Evolutionary conservation across 2,329 filamentous ascomycete species (phyloP).

Genomic region (Coniochaeta hoffmannii): DNA sequence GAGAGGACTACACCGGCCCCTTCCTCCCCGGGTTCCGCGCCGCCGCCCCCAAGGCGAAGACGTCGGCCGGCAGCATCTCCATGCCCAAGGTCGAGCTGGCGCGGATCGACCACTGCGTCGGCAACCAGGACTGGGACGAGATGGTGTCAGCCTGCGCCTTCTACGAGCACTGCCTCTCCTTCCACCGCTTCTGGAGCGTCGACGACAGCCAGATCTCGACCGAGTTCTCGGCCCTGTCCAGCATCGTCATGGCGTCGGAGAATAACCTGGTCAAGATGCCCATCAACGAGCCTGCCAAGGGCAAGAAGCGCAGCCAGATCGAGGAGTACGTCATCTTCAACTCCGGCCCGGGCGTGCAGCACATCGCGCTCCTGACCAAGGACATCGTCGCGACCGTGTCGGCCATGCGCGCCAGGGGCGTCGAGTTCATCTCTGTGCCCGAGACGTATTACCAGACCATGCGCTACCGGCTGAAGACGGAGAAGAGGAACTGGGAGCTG

Average conservation of each 20-base stretch:
- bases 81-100: slow-evolving; percentile 61
- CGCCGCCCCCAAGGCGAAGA: slow-evolving; percentile 30
- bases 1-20: slow-evolving; percentile 58
- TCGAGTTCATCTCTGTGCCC: slow-evolving; percentile 89
- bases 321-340: slow-evolving; percentile 92
- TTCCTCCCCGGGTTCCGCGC: slow-evolving; percentile 80
- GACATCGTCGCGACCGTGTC: slow-evolving; percentile 74
- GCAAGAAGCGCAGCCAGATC: slow-evolving; percentile 89
- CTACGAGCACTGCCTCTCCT: slow-evolving; percentile 83
- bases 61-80: slow-evolving; percentile 23
- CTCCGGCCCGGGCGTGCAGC: slow-evolving; percentile 82
- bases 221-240: slow-evolving; percentile 82
- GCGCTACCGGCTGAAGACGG: slow-evolving; percentile 61
- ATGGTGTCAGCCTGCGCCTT: slow-evolving; percentile 63
- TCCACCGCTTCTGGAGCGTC: slow-evolving; percentile 96
- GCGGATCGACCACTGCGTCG: slow-evolving; percentile 92
- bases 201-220: slow-evolving; percentile 91
- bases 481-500: slow-evolving; percentile 53
- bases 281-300: slow-evolving; percentile 89
- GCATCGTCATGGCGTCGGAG: slow-evolving; percentile 81
- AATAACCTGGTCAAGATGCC: slow-evolving; percentile 94
- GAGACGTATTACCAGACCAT: slow-evolving; percentile 79
- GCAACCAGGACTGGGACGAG: slow-evolving; percentile 92
- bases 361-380: slow-evolving; percentile 77
- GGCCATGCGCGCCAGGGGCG: slow-evolving; percentile 74